A percentile compares a stretch with the other conserved stretches of the same genome.
These are phyloP conservation scores for Lophium mytilinum DNA, from an alignment of 495 filamentous ascomycete species.

Conservation along the genomic window DNA sequence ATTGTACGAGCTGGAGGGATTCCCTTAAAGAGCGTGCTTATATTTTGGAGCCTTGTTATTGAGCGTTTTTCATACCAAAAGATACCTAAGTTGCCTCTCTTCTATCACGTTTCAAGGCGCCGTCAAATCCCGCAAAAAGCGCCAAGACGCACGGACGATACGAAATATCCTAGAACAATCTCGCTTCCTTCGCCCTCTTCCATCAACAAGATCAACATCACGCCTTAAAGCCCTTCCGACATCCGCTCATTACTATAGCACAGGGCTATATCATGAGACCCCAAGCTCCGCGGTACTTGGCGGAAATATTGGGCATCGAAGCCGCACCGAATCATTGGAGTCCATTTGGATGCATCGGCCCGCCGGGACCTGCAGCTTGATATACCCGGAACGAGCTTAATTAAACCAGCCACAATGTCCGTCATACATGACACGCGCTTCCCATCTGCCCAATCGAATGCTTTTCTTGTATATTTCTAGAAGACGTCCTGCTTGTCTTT, in stretches of 20 bases:
- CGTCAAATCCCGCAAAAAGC: too few species aligned
- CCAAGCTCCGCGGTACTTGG: not conserved
- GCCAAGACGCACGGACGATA: too few species aligned
- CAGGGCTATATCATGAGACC: not conserved
- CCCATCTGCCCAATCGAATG: not conserved
- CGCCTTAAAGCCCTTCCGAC: not conserved
- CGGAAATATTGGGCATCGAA: constrained; percentile 1
- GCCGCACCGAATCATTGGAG: not conserved
- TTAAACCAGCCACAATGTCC: not conserved
- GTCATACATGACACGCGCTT: not conserved
- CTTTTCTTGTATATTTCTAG: not conserved
- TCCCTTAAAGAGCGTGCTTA: too few species aligned
- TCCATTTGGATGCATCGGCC: constrained; percentile 14
- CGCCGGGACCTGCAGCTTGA: constrained; percentile 24
- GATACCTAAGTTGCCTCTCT: too few species aligned
- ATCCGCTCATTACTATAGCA: not conserved
- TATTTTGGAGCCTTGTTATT: too few species aligned
- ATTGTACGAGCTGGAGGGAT: too few species aligned
- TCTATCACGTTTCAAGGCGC: too few species aligned
- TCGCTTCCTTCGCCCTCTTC: too few species aligned
- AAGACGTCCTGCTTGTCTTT: not conserved
- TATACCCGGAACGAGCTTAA: constrained; percentile 8
- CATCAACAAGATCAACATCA: too few species aligned
- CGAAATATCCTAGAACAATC: too few species aligned
- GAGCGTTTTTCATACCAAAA: too few species aligned